A percentile compares a stretch with the other conserved stretches of the same genome.
Evolutionary conservation across 345 rosid species (phyloP).

Genomic region (Populus tremula): DNA sequence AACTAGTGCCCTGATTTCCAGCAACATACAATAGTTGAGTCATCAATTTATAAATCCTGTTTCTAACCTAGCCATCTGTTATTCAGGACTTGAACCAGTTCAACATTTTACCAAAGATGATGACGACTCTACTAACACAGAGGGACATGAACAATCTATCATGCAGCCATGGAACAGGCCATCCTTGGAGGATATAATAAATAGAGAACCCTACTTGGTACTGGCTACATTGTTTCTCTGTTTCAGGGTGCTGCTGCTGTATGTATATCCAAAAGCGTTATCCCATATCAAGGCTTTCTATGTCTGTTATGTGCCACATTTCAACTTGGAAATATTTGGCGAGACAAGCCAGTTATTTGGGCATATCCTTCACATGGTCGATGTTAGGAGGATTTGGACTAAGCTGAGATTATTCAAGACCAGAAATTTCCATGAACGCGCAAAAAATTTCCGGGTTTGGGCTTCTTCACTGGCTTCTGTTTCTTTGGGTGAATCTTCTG

Average conservation of each 20-base stretch:
- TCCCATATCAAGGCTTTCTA: slow-evolving; percentile 59
- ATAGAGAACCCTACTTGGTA: slow-evolving; percentile 59
- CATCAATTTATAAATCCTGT: background rate
- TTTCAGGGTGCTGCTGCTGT: slow-evolving; percentile 45
- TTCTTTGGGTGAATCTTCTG: slow-evolving; percentile 70
- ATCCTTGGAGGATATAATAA: slow-evolving; percentile 41
- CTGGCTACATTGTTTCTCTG: slow-evolving; percentile 50
- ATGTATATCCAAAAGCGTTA: slow-evolving; percentile 42
- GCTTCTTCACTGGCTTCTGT: slow-evolving; percentile 90
- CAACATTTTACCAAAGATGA: slow-evolving; percentile 44
- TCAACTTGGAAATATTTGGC: slow-evolving; percentile 80
- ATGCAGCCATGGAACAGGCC: slow-evolving; percentile 32
- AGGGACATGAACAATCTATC: slow-evolving; percentile 17
- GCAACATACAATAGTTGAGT: background rate
- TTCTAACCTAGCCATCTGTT: slow-evolving; percentile 1
- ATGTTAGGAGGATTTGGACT: slow-evolving; percentile 80
- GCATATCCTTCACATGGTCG: slow-evolving; percentile 64
- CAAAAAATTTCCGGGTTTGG: slow-evolving; percentile 81
- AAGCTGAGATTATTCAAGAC: slow-evolving; percentile 67
- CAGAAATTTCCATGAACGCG: slow-evolving; percentile 70
- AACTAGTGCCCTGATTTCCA: background rate
- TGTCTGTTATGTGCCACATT: slow-evolving; percentile 50
- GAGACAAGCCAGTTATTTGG: slow-evolving; percentile 75
- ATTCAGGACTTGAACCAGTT: slow-evolving; percentile 62
- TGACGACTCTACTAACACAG: slow-evolving; percentile 29